Evolutionary conservation across 2,329 filamentous ascomycete species (phyloP).

Genomic region (Corinectria fuckeliana): DNA sequence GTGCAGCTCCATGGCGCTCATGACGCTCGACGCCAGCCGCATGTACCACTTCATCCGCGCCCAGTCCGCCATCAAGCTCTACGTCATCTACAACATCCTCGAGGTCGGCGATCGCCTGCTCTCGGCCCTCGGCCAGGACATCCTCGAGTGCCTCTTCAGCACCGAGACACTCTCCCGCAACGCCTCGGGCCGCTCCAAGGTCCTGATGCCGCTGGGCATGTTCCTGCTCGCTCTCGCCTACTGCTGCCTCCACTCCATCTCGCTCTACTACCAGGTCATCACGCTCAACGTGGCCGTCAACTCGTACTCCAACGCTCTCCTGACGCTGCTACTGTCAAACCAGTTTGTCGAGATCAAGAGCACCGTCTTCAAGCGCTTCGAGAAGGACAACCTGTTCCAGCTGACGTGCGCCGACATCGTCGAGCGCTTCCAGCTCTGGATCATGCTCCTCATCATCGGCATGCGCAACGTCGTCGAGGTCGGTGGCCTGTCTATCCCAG

Average conservation of each 20-base stretch:
- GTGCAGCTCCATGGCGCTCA: conserved; percentile 81
- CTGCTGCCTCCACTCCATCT: conserved; percentile 85
- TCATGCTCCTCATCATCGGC: conserved; percentile 96
- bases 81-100: conserved; percentile 98
- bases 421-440: conserved; percentile 95
- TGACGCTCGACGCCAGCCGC: conserved; percentile 91
- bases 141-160: conserved; percentile 94
- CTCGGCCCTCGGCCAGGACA: conserved; percentile 91
- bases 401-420: conserved; percentile 96
- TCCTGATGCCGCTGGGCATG: conserved; percentile 88
- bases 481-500: conserved; percentile 75
- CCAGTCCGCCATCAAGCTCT: conserved; percentile 96
- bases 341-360: conserved; percentile 99
- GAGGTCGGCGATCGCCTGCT: conserved; percentile 91
- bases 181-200: conserved; percentile 86
- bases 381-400: conserved; percentile 97
- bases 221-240: conserved; percentile 87
- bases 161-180: conserved; percentile 90
- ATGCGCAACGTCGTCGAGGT: conserved; percentile 97
- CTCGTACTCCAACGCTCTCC: conserved; percentile 93
- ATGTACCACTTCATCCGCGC: conserved; percentile 99
- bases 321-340: conserved; percentile 92
- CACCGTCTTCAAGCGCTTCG: conserved; percentile 97
- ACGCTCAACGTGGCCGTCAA: conserved; percentile 98
- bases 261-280: conserved; percentile 96